These are phyloP conservation scores for Saprolegnia parasitica DNA, from an alignment of 352 stramenopile species.

Conservation along the genomic window DNA sequence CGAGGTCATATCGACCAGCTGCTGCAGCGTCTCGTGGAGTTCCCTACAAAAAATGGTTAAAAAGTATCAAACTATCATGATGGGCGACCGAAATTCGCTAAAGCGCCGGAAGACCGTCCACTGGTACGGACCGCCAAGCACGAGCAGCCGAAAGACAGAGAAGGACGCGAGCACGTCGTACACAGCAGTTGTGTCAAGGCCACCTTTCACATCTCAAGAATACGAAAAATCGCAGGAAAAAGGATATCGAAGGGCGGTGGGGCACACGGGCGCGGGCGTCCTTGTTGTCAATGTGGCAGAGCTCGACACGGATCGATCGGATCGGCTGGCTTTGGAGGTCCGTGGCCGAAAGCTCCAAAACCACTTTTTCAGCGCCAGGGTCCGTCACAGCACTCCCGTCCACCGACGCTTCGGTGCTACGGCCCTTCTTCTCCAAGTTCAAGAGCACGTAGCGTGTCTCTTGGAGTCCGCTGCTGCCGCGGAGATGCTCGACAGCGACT, in stretches of 20 bases:
- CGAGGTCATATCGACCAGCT: constrained; percentile 44
- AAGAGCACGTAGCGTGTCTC: constrained; percentile 68
- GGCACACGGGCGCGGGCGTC: constrained; percentile 79
- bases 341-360: constrained; percentile 60
- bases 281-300: constrained; percentile 84
- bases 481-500: constrained; percentile 63
- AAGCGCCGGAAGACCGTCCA: constrained; percentile 84
- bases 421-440: constrained; percentile 73
- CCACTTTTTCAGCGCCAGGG: constrained; percentile 73
- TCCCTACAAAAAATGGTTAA: constrained; percentile 26
- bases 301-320: constrained; percentile 71
- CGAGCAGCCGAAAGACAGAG: constrained; percentile 77
- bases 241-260: constrained; percentile 47
- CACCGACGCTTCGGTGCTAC: constrained; percentile 7
- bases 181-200: constrained; percentile 10
- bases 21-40: constrained; percentile 46
- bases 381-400: constrained; percentile 39
- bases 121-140: constrained; percentile 79
- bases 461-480: constrained; percentile 59
- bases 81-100: constrained; percentile 56
- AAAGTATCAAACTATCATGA: not conserved
- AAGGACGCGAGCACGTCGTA: constrained; percentile 71
- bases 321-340: constrained; percentile 70
- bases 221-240: constrained; percentile 17
- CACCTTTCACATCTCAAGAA: not conserved